Percentiles rank a stretch among this genome's conserved stretches.
Conservation (phyloP, 768 basidiomycete genomes). For the Steccherinum ochraceum region DNA sequence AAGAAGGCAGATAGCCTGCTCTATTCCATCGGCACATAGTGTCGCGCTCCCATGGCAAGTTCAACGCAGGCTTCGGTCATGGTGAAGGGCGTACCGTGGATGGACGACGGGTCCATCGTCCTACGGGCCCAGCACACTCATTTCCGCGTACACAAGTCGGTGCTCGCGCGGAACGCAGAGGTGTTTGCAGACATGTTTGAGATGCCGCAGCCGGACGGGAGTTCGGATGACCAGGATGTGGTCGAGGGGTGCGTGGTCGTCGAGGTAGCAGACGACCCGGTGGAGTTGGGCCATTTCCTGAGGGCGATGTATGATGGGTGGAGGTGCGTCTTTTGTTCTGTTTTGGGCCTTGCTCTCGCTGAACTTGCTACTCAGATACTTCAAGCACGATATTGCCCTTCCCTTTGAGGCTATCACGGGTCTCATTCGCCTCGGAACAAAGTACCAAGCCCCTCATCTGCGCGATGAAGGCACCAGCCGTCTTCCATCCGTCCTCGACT, state of each 20-base stretch:
- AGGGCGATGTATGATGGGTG: constrained; percentile 50
- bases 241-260: constrained; percentile 46
- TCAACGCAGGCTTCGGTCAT: too few species aligned
- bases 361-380: not conserved
- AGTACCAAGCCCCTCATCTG: not conserved
- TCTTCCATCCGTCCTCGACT: not conserved
- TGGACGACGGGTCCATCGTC: constrained; percentile 57
- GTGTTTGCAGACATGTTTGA: constrained; percentile 51
- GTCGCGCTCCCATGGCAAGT: too few species aligned
- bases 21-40: too few species aligned
- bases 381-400: not conserved
- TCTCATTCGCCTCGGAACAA: not conserved
- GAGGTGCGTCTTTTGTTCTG: constrained; percentile 20
- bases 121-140: constrained; percentile 35
- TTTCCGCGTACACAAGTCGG: constrained; percentile 47
- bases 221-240: constrained; percentile 22
- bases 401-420: not conserved
- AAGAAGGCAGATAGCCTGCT: too few species aligned
- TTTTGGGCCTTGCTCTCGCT: too few species aligned
- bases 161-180: constrained; percentile 48
- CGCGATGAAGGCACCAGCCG: not conserved
- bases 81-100: too few species aligned
- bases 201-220: constrained; percentile 28
- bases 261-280: constrained; percentile 43
- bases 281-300: constrained; percentile 43